phyloP scores from a whole-genome alignment of 306 rosid genomes.

The Clitoria ternatea region DNA sequence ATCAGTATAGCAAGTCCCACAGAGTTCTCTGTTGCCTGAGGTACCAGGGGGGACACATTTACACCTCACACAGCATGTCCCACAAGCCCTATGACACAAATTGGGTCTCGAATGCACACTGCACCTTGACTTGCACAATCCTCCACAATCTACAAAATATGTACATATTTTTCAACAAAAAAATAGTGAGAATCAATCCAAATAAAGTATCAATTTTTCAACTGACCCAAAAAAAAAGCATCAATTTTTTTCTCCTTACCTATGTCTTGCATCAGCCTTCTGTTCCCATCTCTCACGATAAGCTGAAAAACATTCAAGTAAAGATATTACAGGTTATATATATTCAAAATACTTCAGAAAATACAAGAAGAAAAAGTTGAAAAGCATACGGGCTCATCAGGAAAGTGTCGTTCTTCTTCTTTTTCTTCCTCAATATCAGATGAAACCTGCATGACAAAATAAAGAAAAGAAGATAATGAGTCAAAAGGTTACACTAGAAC shows the following conservation, averaged over 20 bases:
- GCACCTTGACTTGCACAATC: conserved; percentile 44
- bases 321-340: background rate
- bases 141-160: conserved; percentile 42
- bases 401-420: conserved; percentile 16
- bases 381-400: background rate
- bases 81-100: conserved; percentile 54
- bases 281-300: conserved; percentile 40
- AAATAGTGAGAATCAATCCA: background rate
- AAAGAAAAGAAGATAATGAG: background rate
- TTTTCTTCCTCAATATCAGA: conserved; percentile 41
- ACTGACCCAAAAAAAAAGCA: background rate
- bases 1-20: conserved; percentile 61
- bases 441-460: conserved; percentile 33
- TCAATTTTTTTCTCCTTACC: conserved; percentile 22
- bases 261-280: conserved; percentile 43
- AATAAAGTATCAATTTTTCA: too few species aligned
- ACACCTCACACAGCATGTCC: conserved; percentile 62
- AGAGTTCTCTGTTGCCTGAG: conserved; percentile 57
- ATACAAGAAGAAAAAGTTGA: too few species aligned
- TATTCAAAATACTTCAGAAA: background rate
- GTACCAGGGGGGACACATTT: conserved; percentile 77
- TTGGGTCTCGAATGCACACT: conserved; percentile 50
- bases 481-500: background rate
- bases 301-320: conserved; percentile 19
- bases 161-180: too few species aligned